phyloP scores from a whole-genome alignment of 75 land plant species.

The Chamaecyparis obtusa region DNA sequence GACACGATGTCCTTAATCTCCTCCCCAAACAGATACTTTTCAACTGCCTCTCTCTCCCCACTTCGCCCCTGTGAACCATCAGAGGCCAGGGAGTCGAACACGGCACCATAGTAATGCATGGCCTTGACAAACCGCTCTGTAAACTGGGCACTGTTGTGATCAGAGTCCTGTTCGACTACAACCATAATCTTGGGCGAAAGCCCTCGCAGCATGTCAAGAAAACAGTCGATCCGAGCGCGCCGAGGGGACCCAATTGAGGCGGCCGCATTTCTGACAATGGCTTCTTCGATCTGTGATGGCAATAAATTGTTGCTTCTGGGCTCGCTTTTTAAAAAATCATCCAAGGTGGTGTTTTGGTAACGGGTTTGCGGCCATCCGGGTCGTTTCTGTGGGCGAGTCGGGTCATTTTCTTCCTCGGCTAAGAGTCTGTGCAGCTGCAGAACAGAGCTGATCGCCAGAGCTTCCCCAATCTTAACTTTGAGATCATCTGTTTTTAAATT shows the following conservation, averaged over 20 bases:
- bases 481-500: constrained; percentile 45
- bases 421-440: constrained; percentile 61
- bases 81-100: constrained; percentile 81
- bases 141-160: constrained; percentile 60
- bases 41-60: constrained; percentile 54
- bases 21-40: constrained; percentile 68
- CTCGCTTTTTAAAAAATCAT: not conserved
- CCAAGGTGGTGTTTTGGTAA: not conserved
- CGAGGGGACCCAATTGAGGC: constrained; percentile 12
- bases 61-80: constrained; percentile 42
- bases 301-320: not conserved
- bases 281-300: constrained; percentile 1
- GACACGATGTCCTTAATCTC: constrained; percentile 75
- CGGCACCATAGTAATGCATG: constrained; percentile 66
- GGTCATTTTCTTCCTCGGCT: constrained; percentile 16
- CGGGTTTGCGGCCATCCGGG: not conserved
- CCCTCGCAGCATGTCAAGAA: constrained; percentile 48
- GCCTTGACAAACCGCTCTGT: constrained; percentile 71
- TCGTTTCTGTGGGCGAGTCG: not conserved
- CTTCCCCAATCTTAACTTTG: constrained; percentile 68
- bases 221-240: constrained; percentile 22
- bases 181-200: constrained; percentile 77
- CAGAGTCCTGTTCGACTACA: constrained; percentile 81
- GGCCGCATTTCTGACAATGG: not conserved
- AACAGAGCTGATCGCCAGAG: constrained; percentile 59